phyloP scores from a whole-genome alignment of 2,329 filamentous ascomycete species.

The Cordyceps fumosorosea region DNA sequence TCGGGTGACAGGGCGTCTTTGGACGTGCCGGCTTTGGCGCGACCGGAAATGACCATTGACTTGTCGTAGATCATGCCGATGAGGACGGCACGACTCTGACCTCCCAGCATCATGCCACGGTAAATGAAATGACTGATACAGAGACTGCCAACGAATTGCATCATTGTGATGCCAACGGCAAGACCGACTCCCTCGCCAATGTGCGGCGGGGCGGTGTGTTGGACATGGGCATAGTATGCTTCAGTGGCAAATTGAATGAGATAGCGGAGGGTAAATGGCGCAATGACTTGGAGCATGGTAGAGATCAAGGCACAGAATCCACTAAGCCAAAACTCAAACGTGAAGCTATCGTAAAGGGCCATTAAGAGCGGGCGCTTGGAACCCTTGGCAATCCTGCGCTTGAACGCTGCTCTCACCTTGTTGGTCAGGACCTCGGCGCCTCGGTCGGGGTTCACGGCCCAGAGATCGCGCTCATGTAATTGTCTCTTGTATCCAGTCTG shows the following conservation, averaged over 20 bases:
- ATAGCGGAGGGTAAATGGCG: conserved; percentile 79
- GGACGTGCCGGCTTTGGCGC: conserved; percentile 75
- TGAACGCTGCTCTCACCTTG: conserved; percentile 62
- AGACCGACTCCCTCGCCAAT: conserved; percentile 75
- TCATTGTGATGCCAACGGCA: conserved; percentile 73
- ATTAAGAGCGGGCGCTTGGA: conserved; percentile 68
- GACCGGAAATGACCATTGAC: conserved; percentile 78
- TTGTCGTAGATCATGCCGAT: conserved; percentile 90
- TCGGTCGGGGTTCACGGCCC: conserved; percentile 77
- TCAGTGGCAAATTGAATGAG: conserved; percentile 79
- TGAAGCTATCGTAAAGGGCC: conserved; percentile 82
- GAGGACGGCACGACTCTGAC: conserved; percentile 71
- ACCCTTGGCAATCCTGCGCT: conserved; percentile 58
- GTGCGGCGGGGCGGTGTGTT: conserved; percentile 49
- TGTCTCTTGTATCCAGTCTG: conserved; percentile 79
- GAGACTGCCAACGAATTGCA: conserved; percentile 79
- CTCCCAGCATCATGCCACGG: conserved; percentile 84
- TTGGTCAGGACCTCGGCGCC: conserved; percentile 62
- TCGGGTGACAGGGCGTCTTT: conserved; percentile 28
- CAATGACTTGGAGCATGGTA: conserved; percentile 71
- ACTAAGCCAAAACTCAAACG: conserved; percentile 76
- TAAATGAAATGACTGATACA: conserved; percentile 89
- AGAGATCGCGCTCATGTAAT: conserved; percentile 79
- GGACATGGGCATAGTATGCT: conserved; percentile 61
- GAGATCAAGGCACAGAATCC: conserved; percentile 69